Evolutionary conservation across 805 yeast genomes (phyloP).

Genomic region (Hanseniaspora jakobsenii): DNA sequence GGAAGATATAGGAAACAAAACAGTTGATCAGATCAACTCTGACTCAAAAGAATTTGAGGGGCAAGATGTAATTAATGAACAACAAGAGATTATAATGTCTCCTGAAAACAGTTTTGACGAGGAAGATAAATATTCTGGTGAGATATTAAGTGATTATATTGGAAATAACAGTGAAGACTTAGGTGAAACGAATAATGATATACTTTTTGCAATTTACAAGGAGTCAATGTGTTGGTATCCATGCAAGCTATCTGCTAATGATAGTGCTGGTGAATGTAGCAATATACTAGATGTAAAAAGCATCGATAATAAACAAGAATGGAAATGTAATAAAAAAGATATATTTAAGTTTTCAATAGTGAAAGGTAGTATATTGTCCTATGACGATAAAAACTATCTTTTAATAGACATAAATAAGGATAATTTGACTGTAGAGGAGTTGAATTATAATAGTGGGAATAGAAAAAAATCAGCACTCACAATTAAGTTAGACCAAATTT

Average conservation of each 20-base stretch:
- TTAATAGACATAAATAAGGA: background rate
- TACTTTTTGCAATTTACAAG: too few relatives aligned
- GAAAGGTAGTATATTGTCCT: background rate
- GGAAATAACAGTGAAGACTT: background rate
- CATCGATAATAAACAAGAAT: background rate
- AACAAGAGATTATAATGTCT: slow-evolving; percentile 11
- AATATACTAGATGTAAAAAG: background rate
- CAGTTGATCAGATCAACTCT: too few relatives aligned
- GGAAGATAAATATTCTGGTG: background rate
- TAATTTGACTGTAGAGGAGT: too few relatives aligned
- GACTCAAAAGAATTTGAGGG: too few relatives aligned
- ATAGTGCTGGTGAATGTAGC: background rate
- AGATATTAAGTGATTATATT: background rate
- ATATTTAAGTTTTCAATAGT: background rate
- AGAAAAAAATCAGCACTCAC: too few relatives aligned
- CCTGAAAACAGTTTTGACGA: background rate
- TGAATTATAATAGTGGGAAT: too few relatives aligned
- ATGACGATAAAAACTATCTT: background rate
- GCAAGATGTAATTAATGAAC: too few relatives aligned
- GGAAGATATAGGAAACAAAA: slow-evolving; percentile 12
- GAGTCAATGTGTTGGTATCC: background rate
- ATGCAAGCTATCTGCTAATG: background rate
- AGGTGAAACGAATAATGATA: background rate
- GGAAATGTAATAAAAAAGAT: background rate
- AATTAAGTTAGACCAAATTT: background rate